Percentiles rank a stretch among this genome's conserved stretches.
Evolutionary conservation across 148 eudicot species (phyloP).

Genomic region (Rhododendron ovatum): DNA sequence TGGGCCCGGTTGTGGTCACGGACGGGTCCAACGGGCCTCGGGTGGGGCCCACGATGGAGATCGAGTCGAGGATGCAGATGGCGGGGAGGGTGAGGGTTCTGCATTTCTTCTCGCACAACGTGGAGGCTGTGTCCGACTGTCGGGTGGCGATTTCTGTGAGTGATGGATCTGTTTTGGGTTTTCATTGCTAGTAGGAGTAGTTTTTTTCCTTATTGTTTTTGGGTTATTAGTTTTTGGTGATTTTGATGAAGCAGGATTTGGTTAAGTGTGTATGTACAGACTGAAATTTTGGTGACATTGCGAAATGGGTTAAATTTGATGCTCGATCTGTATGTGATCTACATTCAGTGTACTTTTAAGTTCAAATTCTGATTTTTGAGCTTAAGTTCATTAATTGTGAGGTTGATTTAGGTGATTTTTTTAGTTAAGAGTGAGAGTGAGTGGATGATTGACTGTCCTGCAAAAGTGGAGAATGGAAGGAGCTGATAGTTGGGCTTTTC

Average conservation of each 20-base stretch:
- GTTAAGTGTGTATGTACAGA: slow-evolving; percentile 7
- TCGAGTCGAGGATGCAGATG: slow-evolving; percentile 45
- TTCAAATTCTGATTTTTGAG: neutral
- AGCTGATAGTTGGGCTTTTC: neutral
- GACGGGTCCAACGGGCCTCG: slow-evolving; percentile 34
- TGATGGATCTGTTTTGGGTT: slow-evolving; percentile 53
- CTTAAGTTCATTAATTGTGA: neutral
- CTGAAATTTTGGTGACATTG: neutral
- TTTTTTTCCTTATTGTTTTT: neutral
- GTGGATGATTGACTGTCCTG: neutral
- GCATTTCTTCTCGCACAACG: slow-evolving; percentile 40
- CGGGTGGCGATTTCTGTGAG: slow-evolving; percentile 31
- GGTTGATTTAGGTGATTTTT: neutral
- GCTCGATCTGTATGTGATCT: neutral
- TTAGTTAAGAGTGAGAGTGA: neutral
- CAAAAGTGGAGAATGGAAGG: neutral
- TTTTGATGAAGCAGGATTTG: neutral
- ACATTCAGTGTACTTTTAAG: neutral
- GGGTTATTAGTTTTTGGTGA: neutral
- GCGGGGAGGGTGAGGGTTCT: slow-evolving; percentile 45
- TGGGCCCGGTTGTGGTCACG: slow-evolving; percentile 26
- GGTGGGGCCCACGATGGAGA: slow-evolving; percentile 38
- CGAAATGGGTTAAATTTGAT: neutral
- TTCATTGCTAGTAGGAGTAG: slow-evolving; percentile 26
- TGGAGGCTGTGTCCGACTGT: slow-evolving; percentile 33